Base-by-base conservation (phyloP, 805 yeast species). In the Debaryomyces maramus region DNA sequence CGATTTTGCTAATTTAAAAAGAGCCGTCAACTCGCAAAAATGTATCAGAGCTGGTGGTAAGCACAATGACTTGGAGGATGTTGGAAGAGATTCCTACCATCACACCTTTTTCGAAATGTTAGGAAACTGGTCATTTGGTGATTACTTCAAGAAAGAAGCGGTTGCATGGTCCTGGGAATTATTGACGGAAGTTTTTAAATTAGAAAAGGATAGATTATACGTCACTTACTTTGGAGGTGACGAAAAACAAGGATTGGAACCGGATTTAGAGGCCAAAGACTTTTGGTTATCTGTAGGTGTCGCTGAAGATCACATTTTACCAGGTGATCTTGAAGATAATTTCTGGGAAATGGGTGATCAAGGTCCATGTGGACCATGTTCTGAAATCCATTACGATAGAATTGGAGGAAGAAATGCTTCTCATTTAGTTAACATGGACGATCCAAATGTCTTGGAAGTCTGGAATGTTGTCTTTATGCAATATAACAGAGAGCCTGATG, bases 311-410 rank as follows among this genome's bases (percentile, higher is more conserved):
- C 98, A 89, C 61, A 91, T 93, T 52, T 72, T 93, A 51, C 96
- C 97, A 15, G 99, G 99, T 42, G 72, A 82, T 51, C 86, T 83
- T 39, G 73, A 81, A 59, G 99, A 93, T 64, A 93, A 93, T 70
- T 93, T 93, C 68, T 93, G 99, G 99, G 99, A 93, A 73, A 93
- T 93, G 99, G 99, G 99, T 56, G 99, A 95, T 60, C 98, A 91
- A 73, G 99, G 99, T 51, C 99, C 99, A 35, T 93, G 99, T 74
- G 99, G 99, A 47, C 99, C 99, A 38, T 95, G 99, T 71, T 85
- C 96, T 17, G 99, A 93, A 68, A 78, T 93, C 53, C 99, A 93
- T 67, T 93, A 88, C 65, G 99, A 93, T 67, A 83, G 99, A 70
- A 89, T 93, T 50, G 99, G 99, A 50, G 97, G 98, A 43, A 84